Evolutionary conservation across 2,329 filamentous ascomycete species (phyloP).

Genomic region (Colletotrichum sp.): DNA sequence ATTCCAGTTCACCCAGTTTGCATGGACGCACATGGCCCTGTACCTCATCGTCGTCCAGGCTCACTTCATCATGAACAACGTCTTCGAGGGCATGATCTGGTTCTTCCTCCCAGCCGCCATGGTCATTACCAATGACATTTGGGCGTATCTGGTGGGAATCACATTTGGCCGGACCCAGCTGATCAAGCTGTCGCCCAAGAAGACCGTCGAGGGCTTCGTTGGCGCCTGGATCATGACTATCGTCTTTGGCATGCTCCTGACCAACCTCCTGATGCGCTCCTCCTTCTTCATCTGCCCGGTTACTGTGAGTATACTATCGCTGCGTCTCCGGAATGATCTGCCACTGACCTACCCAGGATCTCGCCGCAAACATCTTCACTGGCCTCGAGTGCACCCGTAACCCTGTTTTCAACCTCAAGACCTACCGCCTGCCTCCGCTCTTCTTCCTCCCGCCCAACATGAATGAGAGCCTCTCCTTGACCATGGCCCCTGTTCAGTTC

Average conservation of each 20-base stretch:
- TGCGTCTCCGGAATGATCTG: not conserved
- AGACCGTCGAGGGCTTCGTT: slow-evolving; percentile 97
- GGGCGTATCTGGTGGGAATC: slow-evolving; percentile 96
- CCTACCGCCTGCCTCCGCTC: slow-evolving; percentile 75
- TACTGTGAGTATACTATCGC: slow-evolving; percentile 59
- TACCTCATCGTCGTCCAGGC: slow-evolving; percentile 98
- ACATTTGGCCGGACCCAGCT: slow-evolving; percentile 95
- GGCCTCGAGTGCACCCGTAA: slow-evolving; percentile 90
- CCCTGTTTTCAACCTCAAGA: slow-evolving; percentile 83
- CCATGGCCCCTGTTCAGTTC: slow-evolving; percentile 87
- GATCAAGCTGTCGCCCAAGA: slow-evolving; percentile 98
- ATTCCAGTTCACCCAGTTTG: slow-evolving; percentile 99
- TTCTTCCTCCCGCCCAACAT: slow-evolving; percentile 69
- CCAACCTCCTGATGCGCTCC: slow-evolving; percentile 84
- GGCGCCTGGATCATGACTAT: slow-evolving; percentile 97
- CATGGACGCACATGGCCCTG: slow-evolving; percentile 99
- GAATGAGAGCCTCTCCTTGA: slow-evolving; percentile 63
- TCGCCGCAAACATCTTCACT: slow-evolving; percentile 91
- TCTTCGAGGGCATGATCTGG: slow-evolving; percentile 99
- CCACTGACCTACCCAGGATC: slow-evolving; percentile 57
- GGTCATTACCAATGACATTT: slow-evolving; percentile 99
- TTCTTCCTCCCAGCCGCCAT: slow-evolving; percentile 95
- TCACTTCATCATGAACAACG: slow-evolving; percentile 99
- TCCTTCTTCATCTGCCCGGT: slow-evolving; percentile 99
- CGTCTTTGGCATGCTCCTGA: slow-evolving; percentile 81